Conservation (phyloP, 495 filamentous ascomycete genomes). For the Cairneyella variabilis region DNA sequence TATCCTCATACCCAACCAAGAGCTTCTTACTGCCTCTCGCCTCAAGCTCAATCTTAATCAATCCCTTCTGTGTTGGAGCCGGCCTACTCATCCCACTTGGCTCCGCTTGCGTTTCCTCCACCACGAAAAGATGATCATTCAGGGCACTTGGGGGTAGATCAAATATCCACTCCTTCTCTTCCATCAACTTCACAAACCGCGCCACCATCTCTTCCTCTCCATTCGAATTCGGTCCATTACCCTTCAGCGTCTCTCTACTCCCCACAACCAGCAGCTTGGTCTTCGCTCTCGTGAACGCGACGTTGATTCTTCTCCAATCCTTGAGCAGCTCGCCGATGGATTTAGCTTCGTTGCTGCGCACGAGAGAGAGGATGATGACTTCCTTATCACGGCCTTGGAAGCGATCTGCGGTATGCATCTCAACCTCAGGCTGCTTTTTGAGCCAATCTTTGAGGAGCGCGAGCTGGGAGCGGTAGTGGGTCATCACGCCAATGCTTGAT, state of each 20-base stretch:
- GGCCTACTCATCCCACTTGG: constrained; percentile 3
- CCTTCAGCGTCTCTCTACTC: constrained; percentile 66
- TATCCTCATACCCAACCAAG: constrained; percentile 20
- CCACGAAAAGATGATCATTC: constrained; percentile 65
- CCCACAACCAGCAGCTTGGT: constrained; percentile 88
- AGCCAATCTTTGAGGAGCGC: constrained; percentile 44
- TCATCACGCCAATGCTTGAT: constrained; percentile 87
- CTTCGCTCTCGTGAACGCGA: constrained; percentile 87
- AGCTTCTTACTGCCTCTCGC: too few relatives aligned
- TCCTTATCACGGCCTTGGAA: constrained; percentile 97
- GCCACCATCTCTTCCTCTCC: constrained; percentile 72
- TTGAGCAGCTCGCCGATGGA: constrained; percentile 83
- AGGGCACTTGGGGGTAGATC: constrained; percentile 60
- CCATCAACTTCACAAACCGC: constrained; percentile 71
- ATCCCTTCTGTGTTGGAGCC: constrained; percentile 8
- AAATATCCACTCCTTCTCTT: constrained; percentile 68
- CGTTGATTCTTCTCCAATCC: constrained; percentile 92
- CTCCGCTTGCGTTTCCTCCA: constrained; percentile 37
- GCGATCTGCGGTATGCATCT: constrained; percentile 94
- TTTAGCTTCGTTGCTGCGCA: constrained; percentile 77
- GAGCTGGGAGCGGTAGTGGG: constrained; percentile 95
- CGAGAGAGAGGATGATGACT: constrained; percentile 77
- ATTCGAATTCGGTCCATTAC: constrained; percentile 23
- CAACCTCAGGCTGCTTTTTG: constrained; percentile 49
- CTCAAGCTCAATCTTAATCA: constrained; percentile 20